Percentiles rank a stretch among this genome's conserved stretches.
Evolutionary conservation across 768 basidiomycete species (phyloP).

Genomic region (Pulveroboletus sp.): DNA sequence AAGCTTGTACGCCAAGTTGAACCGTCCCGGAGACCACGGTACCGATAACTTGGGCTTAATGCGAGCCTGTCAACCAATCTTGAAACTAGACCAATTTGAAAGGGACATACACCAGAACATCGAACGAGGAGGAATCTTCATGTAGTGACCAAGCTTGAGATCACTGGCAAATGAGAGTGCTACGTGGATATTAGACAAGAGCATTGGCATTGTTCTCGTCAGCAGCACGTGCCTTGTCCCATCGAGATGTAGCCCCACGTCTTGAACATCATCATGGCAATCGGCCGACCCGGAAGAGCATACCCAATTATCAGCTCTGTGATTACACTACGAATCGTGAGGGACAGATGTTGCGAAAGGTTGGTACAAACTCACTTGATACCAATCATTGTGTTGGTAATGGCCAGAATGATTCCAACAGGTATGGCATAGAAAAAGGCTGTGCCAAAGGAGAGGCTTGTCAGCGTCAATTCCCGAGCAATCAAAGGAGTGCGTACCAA

Average conservation of each 20-base stretch:
- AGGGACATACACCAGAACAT: constrained; percentile 51
- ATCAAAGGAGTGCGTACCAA: constrained; percentile 20
- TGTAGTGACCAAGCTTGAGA: constrained; percentile 75
- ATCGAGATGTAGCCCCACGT: constrained; percentile 68
- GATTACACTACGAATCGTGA: constrained; percentile 41
- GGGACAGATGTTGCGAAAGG: not conserved
- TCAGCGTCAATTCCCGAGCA: not conserved
- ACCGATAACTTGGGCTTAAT: constrained; percentile 52
- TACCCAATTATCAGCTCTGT: constrained; percentile 67
- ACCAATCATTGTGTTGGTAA: constrained; percentile 74
- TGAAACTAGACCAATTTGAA: not conserved
- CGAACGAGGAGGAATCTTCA: constrained; percentile 61
- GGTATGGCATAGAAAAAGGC: constrained; percentile 68
- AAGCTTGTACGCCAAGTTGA: constrained; percentile 62
- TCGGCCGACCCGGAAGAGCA: constrained; percentile 54
- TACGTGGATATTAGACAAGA: not conserved
- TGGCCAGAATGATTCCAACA: constrained; percentile 69
- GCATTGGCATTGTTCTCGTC: too few species aligned
- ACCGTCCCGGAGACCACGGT: constrained; percentile 59
- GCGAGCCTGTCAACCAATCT: not conserved
- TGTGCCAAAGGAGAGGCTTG: not conserved
- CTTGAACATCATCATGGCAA: constrained; percentile 81
- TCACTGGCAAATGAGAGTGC: constrained; percentile 65
- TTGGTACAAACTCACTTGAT: constrained; percentile 31
- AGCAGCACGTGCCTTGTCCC: constrained; percentile 32